Percentiles rank a stretch among this genome's conserved stretches.
phyloP scores from a whole-genome alignment of 495 filamentous ascomycete species.

The Tuber magnatum region DNA sequence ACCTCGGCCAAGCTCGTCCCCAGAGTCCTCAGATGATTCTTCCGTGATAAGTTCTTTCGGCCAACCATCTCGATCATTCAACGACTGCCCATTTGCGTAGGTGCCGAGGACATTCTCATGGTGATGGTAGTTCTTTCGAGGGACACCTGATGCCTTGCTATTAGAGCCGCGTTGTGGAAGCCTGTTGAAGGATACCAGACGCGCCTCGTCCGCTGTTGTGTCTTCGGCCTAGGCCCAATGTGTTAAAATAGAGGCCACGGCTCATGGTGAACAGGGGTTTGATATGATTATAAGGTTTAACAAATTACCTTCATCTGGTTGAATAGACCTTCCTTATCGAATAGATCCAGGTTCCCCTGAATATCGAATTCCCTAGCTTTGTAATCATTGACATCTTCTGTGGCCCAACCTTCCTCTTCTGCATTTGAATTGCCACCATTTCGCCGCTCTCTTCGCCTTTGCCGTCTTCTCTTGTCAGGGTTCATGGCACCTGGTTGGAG shows the following conservation, averaged over 20 bases:
- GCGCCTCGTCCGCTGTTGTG: slow-evolving; percentile 75
- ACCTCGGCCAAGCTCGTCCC: slow-evolving; percentile 47
- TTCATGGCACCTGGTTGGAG: slow-evolving; percentile 36
- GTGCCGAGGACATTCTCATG: slow-evolving; percentile 76
- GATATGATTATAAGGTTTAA: not conserved
- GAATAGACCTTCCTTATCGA: slow-evolving; percentile 86
- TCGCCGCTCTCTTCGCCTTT: slow-evolving; percentile 52
- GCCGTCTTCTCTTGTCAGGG: slow-evolving; percentile 47
- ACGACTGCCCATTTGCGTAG: slow-evolving; percentile 45
- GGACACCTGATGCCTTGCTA: slow-evolving; percentile 63
- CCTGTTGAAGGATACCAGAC: slow-evolving; percentile 83
- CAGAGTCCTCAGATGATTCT: slow-evolving; percentile 54
- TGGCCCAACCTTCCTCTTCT: slow-evolving; percentile 84
- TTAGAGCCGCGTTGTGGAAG: slow-evolving; percentile 48
- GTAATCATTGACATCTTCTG: slow-evolving; percentile 93
- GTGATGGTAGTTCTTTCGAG: slow-evolving; percentile 84
- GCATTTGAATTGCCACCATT: slow-evolving; percentile 47
- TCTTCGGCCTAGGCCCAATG: slow-evolving; percentile 56
- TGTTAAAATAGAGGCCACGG: slow-evolving; percentile 3
- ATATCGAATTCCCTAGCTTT: slow-evolving; percentile 95
- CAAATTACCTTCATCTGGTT: slow-evolving; percentile 61
- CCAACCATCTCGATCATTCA: slow-evolving; percentile 36
- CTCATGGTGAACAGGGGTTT: not conserved
- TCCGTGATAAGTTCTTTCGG: slow-evolving; percentile 49
- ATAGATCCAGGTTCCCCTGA: slow-evolving; percentile 74